A percentile compares a stretch with the other conserved stretches of the same genome.
Evolutionary conservation across 2,329 filamentous ascomycete species (phyloP).

Genomic region (Apiospora malaysiana): DNA sequence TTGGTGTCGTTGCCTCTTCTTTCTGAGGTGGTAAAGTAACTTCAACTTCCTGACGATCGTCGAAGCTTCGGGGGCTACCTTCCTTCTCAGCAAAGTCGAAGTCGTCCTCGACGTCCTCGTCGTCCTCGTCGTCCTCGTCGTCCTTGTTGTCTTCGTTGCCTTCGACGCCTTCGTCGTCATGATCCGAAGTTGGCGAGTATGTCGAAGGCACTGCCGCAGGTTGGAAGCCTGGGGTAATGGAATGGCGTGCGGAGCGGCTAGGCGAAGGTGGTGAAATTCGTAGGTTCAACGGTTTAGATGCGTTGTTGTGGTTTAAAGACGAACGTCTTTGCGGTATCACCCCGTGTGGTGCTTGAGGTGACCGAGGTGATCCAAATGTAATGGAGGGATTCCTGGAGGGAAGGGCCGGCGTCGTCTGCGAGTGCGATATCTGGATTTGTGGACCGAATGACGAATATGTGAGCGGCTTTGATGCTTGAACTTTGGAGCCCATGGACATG

Average conservation of each 20-base stretch:
- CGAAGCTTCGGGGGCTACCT: neutral
- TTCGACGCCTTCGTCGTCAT: neutral
- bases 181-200: neutral
- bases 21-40: neutral
- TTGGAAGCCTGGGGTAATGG: neutral
- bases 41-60: neutral
- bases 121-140: neutral
- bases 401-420: neutral
- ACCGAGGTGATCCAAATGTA: conserved; percentile 3
- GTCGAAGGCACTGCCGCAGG: conserved; percentile 2
- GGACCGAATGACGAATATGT: conserved; percentile 25
- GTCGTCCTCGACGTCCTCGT: neutral
- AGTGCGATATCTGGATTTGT: conserved; percentile 7
- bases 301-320: conserved; percentile 19
- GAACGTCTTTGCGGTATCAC: conserved; percentile 23
- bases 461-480: neutral
- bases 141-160: neutral
- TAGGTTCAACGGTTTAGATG: neutral
- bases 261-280: conserved; percentile 2
- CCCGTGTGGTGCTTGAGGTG: neutral
- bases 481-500: conserved; percentile 32
- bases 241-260: conserved; percentile 1
- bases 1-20: conserved; percentile 1
- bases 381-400: neutral
- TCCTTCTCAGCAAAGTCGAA: neutral